Conservation (phyloP, 2,329 filamentous ascomycete genomes). For the Penicillium fuscoglaucum region DNA sequence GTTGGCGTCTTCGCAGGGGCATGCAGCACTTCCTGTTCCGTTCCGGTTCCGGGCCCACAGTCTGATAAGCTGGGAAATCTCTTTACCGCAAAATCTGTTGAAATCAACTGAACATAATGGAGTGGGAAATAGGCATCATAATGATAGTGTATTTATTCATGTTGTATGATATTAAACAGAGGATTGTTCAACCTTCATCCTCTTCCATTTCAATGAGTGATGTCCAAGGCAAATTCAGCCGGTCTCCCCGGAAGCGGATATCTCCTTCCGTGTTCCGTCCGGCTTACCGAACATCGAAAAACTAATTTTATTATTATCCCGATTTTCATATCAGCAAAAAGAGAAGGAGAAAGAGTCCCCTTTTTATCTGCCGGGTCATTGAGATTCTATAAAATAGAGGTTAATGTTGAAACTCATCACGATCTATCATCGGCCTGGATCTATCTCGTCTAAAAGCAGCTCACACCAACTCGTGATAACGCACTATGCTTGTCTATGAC, state of each 20-base stretch:
- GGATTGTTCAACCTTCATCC: too few relatives aligned
- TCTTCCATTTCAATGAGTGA: not conserved
- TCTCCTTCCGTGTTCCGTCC: not conserved
- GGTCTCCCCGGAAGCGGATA: not conserved
- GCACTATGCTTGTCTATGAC: too few relatives aligned
- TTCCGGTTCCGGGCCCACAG: not conserved
- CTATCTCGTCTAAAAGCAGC: too few relatives aligned
- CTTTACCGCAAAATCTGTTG: not conserved
- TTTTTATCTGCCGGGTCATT: too few relatives aligned
- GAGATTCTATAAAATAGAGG: too few relatives aligned
- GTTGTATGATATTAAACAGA: not conserved
- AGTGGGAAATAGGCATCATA: not conserved
- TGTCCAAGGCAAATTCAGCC: not conserved
- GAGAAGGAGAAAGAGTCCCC: too few relatives aligned
- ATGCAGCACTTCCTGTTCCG: not conserved
- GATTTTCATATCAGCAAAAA: too few relatives aligned
- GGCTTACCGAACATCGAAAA: not conserved
- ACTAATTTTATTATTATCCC: too few relatives aligned
- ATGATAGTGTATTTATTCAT: not conserved
- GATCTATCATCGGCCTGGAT: too few relatives aligned
- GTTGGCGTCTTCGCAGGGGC: not conserved
- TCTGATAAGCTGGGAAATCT: not conserved
- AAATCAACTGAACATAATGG: not conserved
- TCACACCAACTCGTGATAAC: too few relatives aligned
- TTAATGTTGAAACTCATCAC: too few relatives aligned